These are phyloP conservation scores for Bipolaris cookei DNA, from an alignment of 2,329 filamentous ascomycete genomes.

Conservation along the genomic window DNA sequence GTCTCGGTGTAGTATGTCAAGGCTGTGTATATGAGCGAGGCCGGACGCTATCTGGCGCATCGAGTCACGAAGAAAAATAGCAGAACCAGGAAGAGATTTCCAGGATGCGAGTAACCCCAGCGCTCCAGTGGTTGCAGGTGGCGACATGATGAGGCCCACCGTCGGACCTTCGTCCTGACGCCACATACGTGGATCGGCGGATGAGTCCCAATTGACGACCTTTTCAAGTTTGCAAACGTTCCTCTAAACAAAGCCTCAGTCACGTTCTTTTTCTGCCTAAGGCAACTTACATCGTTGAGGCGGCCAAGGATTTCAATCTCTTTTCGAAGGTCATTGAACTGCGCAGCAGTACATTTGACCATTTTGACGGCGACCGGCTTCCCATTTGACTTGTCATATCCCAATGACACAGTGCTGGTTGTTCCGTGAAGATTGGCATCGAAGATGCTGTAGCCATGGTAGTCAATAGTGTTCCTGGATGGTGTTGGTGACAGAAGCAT, in stretches of 20 bases:
- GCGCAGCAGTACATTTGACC: constrained; percentile 5
- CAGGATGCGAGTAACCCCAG: neutral
- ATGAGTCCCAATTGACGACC: constrained; percentile 7
- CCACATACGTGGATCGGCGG: constrained; percentile 1
- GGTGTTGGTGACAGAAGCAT: constrained; percentile 10
- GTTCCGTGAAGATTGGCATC: constrained; percentile 12
- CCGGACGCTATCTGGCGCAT: no score
- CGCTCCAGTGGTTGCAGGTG: constrained; percentile 4
- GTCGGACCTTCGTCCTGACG: constrained; percentile 7
- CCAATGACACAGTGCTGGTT: constrained; percentile 11
- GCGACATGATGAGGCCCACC: constrained; percentile 8
- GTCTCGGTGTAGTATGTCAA: constrained; percentile 4
- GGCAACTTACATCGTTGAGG: constrained; percentile 8
- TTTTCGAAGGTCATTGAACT: constrained; percentile 7
- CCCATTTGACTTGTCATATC: constrained; percentile 9
- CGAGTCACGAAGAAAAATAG: no score
- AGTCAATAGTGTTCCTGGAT: constrained; percentile 9
- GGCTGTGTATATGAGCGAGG: neutral
- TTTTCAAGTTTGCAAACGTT: constrained; percentile 6
- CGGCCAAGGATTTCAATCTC: constrained; percentile 6
- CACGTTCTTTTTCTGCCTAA: neutral
- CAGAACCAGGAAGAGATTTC: neutral
- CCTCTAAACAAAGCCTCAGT: neutral
- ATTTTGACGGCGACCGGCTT: constrained; percentile 15
- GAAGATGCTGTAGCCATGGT: constrained; percentile 14